A percentile compares a stretch with the other conserved stretches of the same genome.
Conservation (phyloP, 2,329 filamentous ascomycete genomes). For the Zarea fungicola region DNA sequence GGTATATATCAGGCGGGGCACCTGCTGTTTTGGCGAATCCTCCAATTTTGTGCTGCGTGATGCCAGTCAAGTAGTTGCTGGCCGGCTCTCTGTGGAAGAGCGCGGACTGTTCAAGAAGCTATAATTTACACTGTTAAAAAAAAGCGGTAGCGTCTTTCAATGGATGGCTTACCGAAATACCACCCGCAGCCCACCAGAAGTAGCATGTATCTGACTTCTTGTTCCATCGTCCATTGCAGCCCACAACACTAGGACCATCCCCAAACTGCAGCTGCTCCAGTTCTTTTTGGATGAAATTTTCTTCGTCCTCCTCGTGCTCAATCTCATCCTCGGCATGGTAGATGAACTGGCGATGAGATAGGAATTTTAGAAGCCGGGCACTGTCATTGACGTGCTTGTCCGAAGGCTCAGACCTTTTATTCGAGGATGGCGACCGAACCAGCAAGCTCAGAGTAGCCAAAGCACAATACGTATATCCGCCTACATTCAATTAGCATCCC, state of each 20-base stretch:
- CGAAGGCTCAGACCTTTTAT: slow-evolving; percentile 16
- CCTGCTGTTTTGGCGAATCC: slow-evolving; percentile 72
- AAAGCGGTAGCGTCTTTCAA: slow-evolving; percentile 12
- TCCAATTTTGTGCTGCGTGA: slow-evolving; percentile 81
- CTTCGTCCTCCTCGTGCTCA: slow-evolving; percentile 39
- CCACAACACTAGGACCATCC: slow-evolving; percentile 47
- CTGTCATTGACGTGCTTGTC: slow-evolving; percentile 29
- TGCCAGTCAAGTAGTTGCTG: slow-evolving; percentile 73
- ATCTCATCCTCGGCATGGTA: slow-evolving; percentile 46
- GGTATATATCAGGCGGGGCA: slow-evolving; percentile 71
- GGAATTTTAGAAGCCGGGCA: slow-evolving; percentile 43
- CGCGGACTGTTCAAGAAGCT: slow-evolving; percentile 53
- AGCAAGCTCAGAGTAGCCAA: slow-evolving; percentile 73
- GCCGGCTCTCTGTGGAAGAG: slow-evolving; percentile 57
- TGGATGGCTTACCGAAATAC: slow-evolving; percentile 42
- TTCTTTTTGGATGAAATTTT: slow-evolving; percentile 31
- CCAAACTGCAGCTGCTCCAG: slow-evolving; percentile 31
- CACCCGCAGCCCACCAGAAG: slow-evolving; percentile 80
- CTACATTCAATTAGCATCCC: slow-evolving; percentile 41
- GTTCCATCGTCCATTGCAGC: slow-evolving; percentile 86
- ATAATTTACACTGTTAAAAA: slow-evolving; percentile 8
- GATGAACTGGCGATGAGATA: slow-evolving; percentile 59
- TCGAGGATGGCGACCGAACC: slow-evolving; percentile 44
- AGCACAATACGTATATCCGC: slow-evolving; percentile 87
- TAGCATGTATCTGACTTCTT: slow-evolving; percentile 96